These are phyloP conservation scores for Cucurbita pepo DNA, from an alignment of 306 rosid species.

Conservation along the genomic window DNA sequence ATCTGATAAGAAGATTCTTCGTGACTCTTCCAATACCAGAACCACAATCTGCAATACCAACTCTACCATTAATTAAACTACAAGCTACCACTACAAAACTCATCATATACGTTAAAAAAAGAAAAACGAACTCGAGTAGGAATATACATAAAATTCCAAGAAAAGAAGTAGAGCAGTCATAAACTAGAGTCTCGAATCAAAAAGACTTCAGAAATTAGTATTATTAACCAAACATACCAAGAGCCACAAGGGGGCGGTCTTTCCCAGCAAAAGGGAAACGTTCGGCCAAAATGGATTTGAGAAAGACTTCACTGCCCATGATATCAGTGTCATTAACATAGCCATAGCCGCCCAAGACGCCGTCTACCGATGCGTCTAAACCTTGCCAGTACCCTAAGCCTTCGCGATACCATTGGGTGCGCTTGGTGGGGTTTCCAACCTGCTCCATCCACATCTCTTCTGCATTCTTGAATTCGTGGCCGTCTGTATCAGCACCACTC, in stretches of 20 bases:
- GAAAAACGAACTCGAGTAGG: too few relatives aligned
- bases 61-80: background rate
- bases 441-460: conserved; percentile 89
- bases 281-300: conserved; percentile 41
- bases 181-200: background rate
- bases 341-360: conserved; percentile 78
- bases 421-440: conserved; percentile 48
- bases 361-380: conserved; percentile 73
- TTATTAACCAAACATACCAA: conserved; percentile 23
- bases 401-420: conserved; percentile 57
- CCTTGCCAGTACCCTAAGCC: conserved; percentile 95
- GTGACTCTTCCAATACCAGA: conserved; percentile 93
- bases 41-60: conserved; percentile 67
- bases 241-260: conserved; percentile 52
- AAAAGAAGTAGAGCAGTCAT: background rate
- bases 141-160: background rate
- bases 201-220: background rate
- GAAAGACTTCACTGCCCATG: conserved; percentile 59
- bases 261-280: conserved; percentile 28
- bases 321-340: conserved; percentile 58
- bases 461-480: conserved; percentile 51
- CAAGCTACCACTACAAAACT: too few relatives aligned
- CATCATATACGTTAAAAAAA: background rate
- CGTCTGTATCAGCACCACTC: conserved; percentile 56
- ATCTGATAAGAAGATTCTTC: conserved; percentile 64